phyloP scores from a whole-genome alignment of 345 rosid genomes.

The Citrus trifoliata region DNA sequence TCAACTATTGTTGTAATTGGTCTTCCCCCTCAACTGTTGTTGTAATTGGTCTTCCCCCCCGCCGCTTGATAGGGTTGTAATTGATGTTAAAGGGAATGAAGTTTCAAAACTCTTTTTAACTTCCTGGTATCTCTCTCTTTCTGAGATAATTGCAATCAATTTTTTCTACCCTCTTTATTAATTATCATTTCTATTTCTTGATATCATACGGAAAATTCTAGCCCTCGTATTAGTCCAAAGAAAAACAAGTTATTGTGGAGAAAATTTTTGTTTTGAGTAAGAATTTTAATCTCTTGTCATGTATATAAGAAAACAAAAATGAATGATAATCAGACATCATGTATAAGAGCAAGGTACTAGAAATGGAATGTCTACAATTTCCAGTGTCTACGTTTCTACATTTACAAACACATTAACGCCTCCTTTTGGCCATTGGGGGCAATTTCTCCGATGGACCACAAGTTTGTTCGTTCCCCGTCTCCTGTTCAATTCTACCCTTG shows the following conservation, averaged over 20 bases:
- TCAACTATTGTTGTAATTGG: not conserved
- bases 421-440: slow-evolving; percentile 63
- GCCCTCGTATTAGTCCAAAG: not conserved
- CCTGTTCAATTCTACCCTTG: slow-evolving; percentile 53
- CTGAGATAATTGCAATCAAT: not conserved
- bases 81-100: not conserved
- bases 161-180: too few relatives aligned
- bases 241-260: too few relatives aligned
- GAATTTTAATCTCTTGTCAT: not conserved
- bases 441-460: slow-evolving; percentile 68
- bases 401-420: slow-evolving; percentile 14
- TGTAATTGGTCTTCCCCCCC: not conserved
- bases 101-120: not conserved
- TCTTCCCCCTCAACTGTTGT: not conserved
- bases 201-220: too few relatives aligned
- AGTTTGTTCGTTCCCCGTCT: slow-evolving; percentile 69
- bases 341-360: not conserved
- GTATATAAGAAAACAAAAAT: not conserved
- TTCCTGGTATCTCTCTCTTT: not conserved
- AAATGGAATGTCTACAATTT: not conserved
- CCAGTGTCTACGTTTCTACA: not conserved
- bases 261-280: not conserved
- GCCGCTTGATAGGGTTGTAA: not conserved
- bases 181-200: too few relatives aligned
- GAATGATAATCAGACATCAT: not conserved